Percentiles rank a stretch among this genome's conserved stretches.
These are phyloP conservation scores for Euphorbia pulcherrima DNA, from an alignment of 345 rosid genomes.

Conservation along the genomic window DNA sequence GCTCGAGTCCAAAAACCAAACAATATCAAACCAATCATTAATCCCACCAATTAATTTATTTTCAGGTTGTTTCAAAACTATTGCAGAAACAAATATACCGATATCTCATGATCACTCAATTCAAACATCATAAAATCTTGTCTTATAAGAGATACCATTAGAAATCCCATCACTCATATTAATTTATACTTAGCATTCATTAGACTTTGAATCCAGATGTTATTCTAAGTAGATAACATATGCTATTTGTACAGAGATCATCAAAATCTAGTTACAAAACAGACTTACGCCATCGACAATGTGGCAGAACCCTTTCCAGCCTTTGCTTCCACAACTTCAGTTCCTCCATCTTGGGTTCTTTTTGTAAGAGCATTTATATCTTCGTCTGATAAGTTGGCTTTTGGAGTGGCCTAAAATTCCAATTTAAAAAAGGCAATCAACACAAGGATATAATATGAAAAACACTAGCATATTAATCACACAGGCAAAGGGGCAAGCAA, in stretches of 20 bases:
- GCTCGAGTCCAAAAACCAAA: not conserved
- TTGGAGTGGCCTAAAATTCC: slow-evolving; percentile 60
- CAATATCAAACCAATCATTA: not conserved
- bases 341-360: slow-evolving; percentile 87
- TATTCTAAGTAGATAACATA: not conserved
- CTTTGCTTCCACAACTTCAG: slow-evolving; percentile 89
- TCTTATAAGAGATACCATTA: not conserved
- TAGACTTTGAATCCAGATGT: not conserved
- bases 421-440: not conserved
- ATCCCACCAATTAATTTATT: not conserved
- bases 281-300: slow-evolving; percentile 83
- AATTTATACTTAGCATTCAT: not conserved
- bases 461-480: not conserved
- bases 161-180: not conserved
- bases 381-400: slow-evolving; percentile 61
- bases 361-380: slow-evolving; percentile 65
- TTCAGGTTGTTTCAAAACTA: not conserved
- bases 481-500: not conserved
- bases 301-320: slow-evolving; percentile 95
- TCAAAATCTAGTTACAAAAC: not conserved
- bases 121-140: not conserved
- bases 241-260: not conserved
- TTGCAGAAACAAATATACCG: not conserved
- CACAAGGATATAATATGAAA: not conserved
- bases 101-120: not conserved